These are phyloP conservation scores for Geotrichum australiense DNA, from an alignment of 1,139 yeast genomes.

Conservation along the genomic window DNA sequence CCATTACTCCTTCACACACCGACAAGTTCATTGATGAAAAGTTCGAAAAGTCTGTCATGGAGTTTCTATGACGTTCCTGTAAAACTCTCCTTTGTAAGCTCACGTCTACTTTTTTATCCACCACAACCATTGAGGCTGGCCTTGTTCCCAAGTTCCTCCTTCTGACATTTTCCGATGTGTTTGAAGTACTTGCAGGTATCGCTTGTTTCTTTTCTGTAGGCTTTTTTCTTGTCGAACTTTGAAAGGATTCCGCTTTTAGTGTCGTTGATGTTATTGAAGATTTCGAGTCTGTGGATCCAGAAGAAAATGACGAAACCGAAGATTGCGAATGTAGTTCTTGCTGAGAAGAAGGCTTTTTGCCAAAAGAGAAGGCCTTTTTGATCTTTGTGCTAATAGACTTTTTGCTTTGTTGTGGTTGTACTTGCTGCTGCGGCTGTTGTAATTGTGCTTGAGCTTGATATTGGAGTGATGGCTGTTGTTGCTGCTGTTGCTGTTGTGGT, in stretches of 20 bases:
- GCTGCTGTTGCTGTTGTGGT: background rate
- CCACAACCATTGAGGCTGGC: too few species aligned
- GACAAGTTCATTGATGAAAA: too few species aligned
- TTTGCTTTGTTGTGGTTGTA: background rate
- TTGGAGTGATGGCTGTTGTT: background rate
- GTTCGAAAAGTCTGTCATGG: slow-evolving; percentile 2
- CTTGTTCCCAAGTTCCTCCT: too few species aligned
- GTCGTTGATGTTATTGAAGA: slow-evolving; percentile 2
- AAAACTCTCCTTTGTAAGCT: too few species aligned
- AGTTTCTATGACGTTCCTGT: too few species aligned
- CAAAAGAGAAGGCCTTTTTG: slow-evolving; percentile 27
- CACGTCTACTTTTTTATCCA: too few species aligned
- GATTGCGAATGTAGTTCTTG: slow-evolving; percentile 7
- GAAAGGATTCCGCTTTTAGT: slow-evolving; percentile 3
- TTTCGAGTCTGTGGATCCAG: slow-evolving; percentile 7
- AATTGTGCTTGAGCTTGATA: background rate
- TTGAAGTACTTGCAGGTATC: slow-evolving; percentile 5
- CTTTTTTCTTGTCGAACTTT: background rate
- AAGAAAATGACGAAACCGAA: slow-evolving; percentile 1
- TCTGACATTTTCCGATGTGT: too few species aligned
- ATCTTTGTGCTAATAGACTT: slow-evolving; percentile 21
- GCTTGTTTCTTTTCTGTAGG: slow-evolving; percentile 1
- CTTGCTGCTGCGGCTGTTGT: background rate
- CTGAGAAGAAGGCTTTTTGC: slow-evolving; percentile 23
- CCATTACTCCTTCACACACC: too few species aligned